These are phyloP conservation scores for Pichia rugopelliculosa DNA, from an alignment of 805 yeast genomes.

Conservation along the genomic window DNA sequence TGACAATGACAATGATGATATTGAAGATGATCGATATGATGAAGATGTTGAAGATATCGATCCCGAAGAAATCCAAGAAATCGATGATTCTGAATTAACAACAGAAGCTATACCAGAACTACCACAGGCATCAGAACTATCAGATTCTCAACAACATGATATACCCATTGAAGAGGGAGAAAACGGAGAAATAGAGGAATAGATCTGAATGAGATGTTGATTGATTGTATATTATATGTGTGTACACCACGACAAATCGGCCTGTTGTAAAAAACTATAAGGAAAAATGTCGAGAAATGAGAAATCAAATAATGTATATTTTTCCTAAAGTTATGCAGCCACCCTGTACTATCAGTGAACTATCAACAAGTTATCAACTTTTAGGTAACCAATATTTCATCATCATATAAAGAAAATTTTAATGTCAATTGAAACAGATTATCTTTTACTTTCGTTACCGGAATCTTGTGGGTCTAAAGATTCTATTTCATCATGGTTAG, in stretches of 20 bases:
- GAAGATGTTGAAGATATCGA: not conserved
- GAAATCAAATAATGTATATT: too few relatives aligned
- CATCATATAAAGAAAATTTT: not conserved
- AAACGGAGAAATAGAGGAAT: conserved; percentile 4
- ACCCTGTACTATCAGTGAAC: not conserved
- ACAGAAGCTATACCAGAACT: not conserved
- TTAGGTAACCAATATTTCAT: too few relatives aligned
- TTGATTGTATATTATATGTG: not conserved
- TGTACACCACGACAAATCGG: conserved; percentile 3
- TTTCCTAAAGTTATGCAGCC: conserved; percentile 5
- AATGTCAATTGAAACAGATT: conserved; percentile 22
- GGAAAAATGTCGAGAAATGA: not conserved
- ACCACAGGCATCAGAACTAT: not conserved
- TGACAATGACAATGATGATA: conserved; percentile 4
- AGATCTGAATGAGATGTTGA: too few relatives aligned
- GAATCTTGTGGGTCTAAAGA: conserved; percentile 22
- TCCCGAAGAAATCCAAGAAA: not conserved
- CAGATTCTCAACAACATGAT: not conserved
- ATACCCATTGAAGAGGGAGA: not conserved
- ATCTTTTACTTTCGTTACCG: conserved; percentile 26
- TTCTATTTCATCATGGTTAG: conserved; percentile 42
- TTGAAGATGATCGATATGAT: conserved; percentile 4
- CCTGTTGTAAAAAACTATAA: not conserved
- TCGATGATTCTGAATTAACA: not conserved
- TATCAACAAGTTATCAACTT: too few relatives aligned